These are phyloP conservation scores for Ilyonectria mors-panacis DNA, from an alignment of 2,329 filamentous ascomycete genomes.

Conservation along the genomic window DNA sequence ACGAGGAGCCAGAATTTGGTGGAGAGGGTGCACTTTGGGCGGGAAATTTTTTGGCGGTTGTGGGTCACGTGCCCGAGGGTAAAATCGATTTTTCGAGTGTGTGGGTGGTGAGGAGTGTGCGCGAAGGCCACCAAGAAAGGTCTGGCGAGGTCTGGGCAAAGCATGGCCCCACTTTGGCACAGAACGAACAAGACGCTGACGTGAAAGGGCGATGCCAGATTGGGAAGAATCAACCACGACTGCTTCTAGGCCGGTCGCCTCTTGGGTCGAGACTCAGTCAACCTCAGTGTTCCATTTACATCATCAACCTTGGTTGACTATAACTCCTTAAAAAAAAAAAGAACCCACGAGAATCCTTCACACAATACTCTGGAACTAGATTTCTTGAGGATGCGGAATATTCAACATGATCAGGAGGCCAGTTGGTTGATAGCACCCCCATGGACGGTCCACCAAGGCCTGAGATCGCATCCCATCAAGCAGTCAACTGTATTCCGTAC, in stretches of 20 bases:
- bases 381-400: too few relatives aligned
- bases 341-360: too few relatives aligned
- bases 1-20: constrained; percentile 39
- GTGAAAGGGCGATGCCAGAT: not conserved
- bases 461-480: not conserved
- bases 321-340: too few relatives aligned
- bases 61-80: constrained; percentile 52
- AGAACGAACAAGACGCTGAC: not conserved
- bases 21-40: constrained; percentile 37
- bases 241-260: not conserved
- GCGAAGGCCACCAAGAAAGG: not conserved
- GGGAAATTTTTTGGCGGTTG: constrained; percentile 43
- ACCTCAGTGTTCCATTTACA: not conserved
- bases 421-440: too few relatives aligned
- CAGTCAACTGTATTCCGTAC: too few relatives aligned
- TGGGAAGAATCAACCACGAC: not conserved
- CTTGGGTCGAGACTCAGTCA: not conserved
- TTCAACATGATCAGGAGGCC: too few relatives aligned
- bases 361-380: too few relatives aligned
- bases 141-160: constrained; percentile 6
- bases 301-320: too few relatives aligned
- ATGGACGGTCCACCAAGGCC: not conserved
- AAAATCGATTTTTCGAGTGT: constrained; percentile 33
- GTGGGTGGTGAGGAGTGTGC: constrained; percentile 12
- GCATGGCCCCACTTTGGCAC: not conserved